Percentiles rank a stretch among this genome's conserved stretches.
phyloP scores from a whole-genome alignment of 768 basidiomycete species.

The Pisolithus marmoratus region DNA sequence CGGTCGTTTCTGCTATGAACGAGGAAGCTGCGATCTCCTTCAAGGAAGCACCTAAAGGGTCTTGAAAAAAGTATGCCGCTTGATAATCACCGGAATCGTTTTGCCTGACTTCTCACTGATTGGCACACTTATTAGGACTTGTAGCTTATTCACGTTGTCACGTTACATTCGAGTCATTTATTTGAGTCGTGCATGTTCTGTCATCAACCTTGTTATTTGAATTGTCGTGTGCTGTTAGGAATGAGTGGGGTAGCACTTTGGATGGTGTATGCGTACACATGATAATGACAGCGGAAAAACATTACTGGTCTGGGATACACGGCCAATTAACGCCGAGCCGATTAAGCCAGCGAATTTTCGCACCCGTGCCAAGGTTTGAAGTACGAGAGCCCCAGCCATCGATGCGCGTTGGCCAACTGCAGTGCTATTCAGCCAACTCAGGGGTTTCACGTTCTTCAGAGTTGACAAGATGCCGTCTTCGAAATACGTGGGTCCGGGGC shows the following conservation, averaged over 20 bases:
- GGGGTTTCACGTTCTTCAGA: background rate
- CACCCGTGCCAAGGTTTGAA: too few relatives aligned
- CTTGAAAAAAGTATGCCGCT: conserved; percentile 14
- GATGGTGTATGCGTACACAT: background rate
- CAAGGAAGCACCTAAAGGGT: conserved; percentile 83
- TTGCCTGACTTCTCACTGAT: background rate
- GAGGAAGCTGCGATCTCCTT: conserved; percentile 88
- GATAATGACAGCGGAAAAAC: background rate
- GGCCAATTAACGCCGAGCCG: too few relatives aligned
- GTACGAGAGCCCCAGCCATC: too few relatives aligned
- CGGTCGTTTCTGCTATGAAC: conserved; percentile 83
- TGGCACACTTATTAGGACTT: too few relatives aligned
- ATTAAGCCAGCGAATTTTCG: too few relatives aligned
- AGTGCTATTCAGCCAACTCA: background rate
- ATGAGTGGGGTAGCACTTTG: background rate
- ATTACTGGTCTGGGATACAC: background rate
- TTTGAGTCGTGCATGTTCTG: conserved; percentile 20
- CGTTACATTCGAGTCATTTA: conserved; percentile 14
- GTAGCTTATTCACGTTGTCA: background rate
- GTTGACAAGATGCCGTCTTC: background rate
- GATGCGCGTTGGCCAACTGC: conserved; percentile 1
- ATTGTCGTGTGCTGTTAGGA: conserved; percentile 21
- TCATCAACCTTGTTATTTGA: conserved; percentile 19
- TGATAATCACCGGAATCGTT: conserved; percentile 3
- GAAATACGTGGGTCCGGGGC: background rate